These are phyloP conservation scores for Trichoderma polysporum DNA, from an alignment of 2,329 filamentous ascomycete genomes.

Conservation along the genomic window DNA sequence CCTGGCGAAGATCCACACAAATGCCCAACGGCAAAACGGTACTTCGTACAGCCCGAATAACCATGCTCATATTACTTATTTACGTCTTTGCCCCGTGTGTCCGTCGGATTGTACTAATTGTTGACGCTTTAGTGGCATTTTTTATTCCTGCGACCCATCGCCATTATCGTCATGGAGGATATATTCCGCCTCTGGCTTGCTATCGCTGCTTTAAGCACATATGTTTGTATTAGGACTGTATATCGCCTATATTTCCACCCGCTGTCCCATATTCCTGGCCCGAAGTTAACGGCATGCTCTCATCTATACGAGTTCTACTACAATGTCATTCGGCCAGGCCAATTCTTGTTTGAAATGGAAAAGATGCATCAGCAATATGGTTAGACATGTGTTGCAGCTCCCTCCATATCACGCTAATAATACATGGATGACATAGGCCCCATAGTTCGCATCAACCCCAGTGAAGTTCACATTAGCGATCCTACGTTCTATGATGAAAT, in stretches of 20 bases:
- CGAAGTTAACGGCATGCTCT: slow-evolving; percentile 30
- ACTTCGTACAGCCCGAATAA: background rate
- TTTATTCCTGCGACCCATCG: too few relatives aligned
- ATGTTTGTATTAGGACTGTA: slow-evolving; percentile 20
- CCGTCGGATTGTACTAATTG: too few relatives aligned
- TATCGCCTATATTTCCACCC: slow-evolving; percentile 35
- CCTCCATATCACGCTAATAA: background rate
- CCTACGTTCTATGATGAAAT: slow-evolving; percentile 30
- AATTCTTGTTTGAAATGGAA: slow-evolving; percentile 29
- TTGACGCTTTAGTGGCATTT: background rate
- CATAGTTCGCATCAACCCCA: slow-evolving; percentile 36
- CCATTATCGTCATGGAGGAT: background rate
- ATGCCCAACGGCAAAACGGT: background rate
- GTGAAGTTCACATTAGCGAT: slow-evolving; percentile 34
- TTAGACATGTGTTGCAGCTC: background rate
- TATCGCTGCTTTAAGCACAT: background rate
- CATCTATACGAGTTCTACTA: slow-evolving; percentile 33
- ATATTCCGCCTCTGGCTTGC: background rate
- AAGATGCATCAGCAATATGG: slow-evolving; percentile 34
- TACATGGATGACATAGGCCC: slow-evolving; percentile 25
- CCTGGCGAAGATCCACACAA: background rate
- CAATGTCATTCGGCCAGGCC: slow-evolving; percentile 27
- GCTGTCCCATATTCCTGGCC: slow-evolving; percentile 33
- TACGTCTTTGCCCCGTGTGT: background rate
- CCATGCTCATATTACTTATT: background rate